A percentile compares a stretch with the other conserved stretches of the same genome.
These are phyloP conservation scores for Podospora pseudoanserina DNA, from an alignment of 495 filamentous ascomycete species.

Conservation along the genomic window DNA sequence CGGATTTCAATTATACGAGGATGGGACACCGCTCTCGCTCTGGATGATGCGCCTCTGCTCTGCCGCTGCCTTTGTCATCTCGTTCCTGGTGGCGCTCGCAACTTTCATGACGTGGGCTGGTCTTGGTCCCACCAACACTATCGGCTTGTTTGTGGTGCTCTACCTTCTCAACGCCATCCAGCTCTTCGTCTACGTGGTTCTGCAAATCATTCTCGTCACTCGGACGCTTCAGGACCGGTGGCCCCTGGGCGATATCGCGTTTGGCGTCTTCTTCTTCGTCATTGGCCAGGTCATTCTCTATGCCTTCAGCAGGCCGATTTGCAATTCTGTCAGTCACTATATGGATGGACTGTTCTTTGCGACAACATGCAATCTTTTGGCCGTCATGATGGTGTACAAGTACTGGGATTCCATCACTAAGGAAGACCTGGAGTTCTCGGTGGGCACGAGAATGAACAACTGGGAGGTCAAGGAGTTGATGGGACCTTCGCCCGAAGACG, in stretches of 20 bases:
- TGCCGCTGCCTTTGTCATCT: slow-evolving; percentile 77
- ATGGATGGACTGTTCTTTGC: slow-evolving; percentile 94
- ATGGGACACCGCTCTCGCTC: slow-evolving; percentile 91
- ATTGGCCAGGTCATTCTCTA: slow-evolving; percentile 92
- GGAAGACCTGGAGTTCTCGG: slow-evolving; percentile 97
- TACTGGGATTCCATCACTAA: slow-evolving; percentile 99
- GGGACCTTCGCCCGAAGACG: slow-evolving; percentile 62
- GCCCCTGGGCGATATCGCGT: slow-evolving; percentile 90
- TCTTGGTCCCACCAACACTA: slow-evolving; percentile 75
- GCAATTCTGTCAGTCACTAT: slow-evolving; percentile 83
- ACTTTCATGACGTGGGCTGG: slow-evolving; percentile 94
- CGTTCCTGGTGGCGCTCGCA: slow-evolving; percentile 78
- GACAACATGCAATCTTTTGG: slow-evolving; percentile 87
- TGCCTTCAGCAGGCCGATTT: slow-evolving; percentile 81
- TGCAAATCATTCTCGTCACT: slow-evolving; percentile 83
- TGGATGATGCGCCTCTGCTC: slow-evolving; percentile 85
- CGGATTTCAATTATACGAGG: slow-evolving; percentile 97
- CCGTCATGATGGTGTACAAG: slow-evolving; percentile 99
- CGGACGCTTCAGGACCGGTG: slow-evolving; percentile 93
- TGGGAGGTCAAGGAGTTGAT: slow-evolving; percentile 98
- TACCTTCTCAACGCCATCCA: slow-evolving; percentile 89
- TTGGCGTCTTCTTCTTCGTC: slow-evolving; percentile 88
- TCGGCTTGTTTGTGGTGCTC: slow-evolving; percentile 86
- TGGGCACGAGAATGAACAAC: slow-evolving; percentile 89
- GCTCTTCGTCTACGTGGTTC: slow-evolving; percentile 77